Evolutionary conservation across 345 rosid genomes (phyloP).

Genomic region (Sisymbrium irio): DNA sequence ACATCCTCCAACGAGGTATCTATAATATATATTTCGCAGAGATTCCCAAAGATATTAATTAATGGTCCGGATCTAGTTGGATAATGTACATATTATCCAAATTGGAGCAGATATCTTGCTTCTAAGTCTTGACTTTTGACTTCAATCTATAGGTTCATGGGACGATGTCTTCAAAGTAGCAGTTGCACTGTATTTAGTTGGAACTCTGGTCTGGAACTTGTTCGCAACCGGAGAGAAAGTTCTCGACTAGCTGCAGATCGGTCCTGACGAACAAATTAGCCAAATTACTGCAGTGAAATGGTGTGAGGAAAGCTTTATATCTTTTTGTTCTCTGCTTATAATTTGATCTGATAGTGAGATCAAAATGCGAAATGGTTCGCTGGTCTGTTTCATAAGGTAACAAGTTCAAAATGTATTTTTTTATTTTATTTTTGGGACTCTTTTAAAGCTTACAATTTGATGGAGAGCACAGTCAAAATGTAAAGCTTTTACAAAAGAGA

Average conservation of each 20-base stretch:
- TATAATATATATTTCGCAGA: too few species aligned
- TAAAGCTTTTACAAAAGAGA: slow-evolving; percentile 27
- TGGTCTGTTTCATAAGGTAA: slow-evolving; percentile 23
- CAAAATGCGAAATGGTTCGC: slow-evolving; percentile 3
- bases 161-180: slow-evolving; percentile 90
- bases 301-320: slow-evolving; percentile 5
- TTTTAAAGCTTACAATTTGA: slow-evolving; percentile 24
- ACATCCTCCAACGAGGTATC: slow-evolving; percentile 84
- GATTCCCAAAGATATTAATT: not conserved
- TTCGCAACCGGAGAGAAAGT: slow-evolving; percentile 88
- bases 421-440: slow-evolving; percentile 10
- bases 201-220: slow-evolving; percentile 87
- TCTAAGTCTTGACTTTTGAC: not conserved
- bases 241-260: slow-evolving; percentile 51
- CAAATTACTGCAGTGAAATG: slow-evolving; percentile 13
- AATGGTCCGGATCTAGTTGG: not conserved
- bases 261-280: not conserved
- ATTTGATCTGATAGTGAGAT: slow-evolving; percentile 12
- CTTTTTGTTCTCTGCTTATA: not conserved
- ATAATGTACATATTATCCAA: not conserved
- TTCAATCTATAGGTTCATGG: slow-evolving; percentile 72
- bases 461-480: slow-evolving; percentile 4
- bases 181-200: slow-evolving; percentile 71
- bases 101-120: not conserved
- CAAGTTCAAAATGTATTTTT: not conserved